phyloP scores from a whole-genome alignment of 208 protist genomes.

The Acanthamoeba sp. region DNA sequence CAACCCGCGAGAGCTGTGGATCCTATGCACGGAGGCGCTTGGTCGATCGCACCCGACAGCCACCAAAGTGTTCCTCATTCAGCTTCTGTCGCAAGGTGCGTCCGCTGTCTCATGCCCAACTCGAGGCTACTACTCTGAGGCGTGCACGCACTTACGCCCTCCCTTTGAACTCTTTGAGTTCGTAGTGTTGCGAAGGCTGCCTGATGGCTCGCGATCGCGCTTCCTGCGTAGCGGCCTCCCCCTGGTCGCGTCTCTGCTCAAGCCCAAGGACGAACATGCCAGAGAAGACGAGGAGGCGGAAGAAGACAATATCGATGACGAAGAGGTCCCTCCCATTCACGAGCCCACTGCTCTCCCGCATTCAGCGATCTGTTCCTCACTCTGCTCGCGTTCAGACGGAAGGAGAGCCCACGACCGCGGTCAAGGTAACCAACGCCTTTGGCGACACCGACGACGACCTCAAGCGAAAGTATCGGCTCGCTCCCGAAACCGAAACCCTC shows the following conservation, averaged over 20 bases:
- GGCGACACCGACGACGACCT: slow-evolving; percentile 46
- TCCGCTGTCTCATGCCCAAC: not conserved
- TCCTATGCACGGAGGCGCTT: slow-evolving; percentile 38
- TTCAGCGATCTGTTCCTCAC: not conserved
- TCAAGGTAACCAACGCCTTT: slow-evolving; percentile 41
- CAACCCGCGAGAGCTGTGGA: slow-evolving; percentile 45
- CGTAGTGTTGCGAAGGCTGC: slow-evolving; percentile 1
- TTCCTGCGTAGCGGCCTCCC: slow-evolving; percentile 22
- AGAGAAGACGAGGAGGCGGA: not conserved
- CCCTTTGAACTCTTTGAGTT: not conserved
- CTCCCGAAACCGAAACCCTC: not conserved
- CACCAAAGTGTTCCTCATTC: not conserved
- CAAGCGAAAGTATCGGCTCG: slow-evolving; percentile 12
- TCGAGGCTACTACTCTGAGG: not conserved
- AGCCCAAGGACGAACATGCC: not conserved
- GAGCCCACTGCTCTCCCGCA: too few species aligned
- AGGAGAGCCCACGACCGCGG: not conserved
- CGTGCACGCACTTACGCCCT: not conserved
- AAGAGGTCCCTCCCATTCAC: not conserved
- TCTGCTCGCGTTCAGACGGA: not conserved
- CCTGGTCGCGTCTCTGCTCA: not conserved
- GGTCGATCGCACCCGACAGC: not conserved
- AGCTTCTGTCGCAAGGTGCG: not conserved
- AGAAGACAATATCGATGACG: not conserved
- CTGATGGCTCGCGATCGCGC: not conserved